A percentile compares a stretch with the other conserved stretches of the same genome.
Evolutionary conservation across 2,329 filamentous ascomycete species (phyloP).

Genomic region (Neofusicoccum sp.): DNA sequence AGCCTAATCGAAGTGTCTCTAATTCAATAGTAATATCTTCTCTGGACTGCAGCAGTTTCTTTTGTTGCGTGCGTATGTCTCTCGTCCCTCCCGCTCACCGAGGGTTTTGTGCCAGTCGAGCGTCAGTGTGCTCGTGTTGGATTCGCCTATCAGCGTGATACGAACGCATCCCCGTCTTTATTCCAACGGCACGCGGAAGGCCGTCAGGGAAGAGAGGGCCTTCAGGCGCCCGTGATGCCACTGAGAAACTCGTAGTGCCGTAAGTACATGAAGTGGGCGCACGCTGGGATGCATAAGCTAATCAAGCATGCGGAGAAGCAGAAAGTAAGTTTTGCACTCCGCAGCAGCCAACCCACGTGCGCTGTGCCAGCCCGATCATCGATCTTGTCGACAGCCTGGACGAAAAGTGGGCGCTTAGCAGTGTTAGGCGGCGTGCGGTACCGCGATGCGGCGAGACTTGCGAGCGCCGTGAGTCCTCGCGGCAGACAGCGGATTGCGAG

Average conservation of each 20-base stretch:
- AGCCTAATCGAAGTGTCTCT: conserved; percentile 8
- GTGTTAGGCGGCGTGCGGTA: not conserved
- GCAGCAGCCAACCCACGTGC: not conserved
- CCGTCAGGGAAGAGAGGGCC: not conserved
- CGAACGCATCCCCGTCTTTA: conserved; percentile 1
- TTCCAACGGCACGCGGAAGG: not conserved
- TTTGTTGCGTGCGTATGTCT: not conserved
- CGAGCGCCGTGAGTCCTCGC: not conserved
- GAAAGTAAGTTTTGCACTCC: not conserved
- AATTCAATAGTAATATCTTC: conserved; percentile 5
- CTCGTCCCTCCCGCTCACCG: not conserved
- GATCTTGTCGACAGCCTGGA: not conserved
- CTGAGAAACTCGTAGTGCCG: not conserved
- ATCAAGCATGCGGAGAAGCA: conserved; percentile 10
- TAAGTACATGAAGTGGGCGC: not conserved
- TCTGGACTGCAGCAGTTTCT: not conserved
- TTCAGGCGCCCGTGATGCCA: not conserved
- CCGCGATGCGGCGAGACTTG: not conserved
- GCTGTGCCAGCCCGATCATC: conserved; percentile 9
- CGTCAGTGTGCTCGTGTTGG: conserved; percentile 9
- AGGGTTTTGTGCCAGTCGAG: not conserved
- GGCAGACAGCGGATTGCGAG: not conserved
- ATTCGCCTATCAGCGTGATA: conserved; percentile 9
- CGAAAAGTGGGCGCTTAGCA: conserved; percentile 8
- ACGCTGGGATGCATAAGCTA: conserved; percentile 1